Evolutionary conservation across 148 eudicot species (phyloP).

Genomic region (Camellia japonica): DNA sequence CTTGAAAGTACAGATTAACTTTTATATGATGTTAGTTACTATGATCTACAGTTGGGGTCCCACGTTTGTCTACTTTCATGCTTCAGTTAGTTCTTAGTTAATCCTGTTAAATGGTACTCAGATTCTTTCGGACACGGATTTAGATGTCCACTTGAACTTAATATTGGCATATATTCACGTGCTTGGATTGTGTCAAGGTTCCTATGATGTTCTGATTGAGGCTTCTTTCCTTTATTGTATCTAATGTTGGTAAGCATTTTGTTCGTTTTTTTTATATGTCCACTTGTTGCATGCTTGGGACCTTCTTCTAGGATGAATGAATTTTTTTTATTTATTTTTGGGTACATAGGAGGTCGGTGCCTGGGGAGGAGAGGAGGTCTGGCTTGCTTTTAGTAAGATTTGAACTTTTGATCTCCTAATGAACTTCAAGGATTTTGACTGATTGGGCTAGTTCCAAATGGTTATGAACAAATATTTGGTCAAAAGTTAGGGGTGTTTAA

Average conservation of each 20-base stretch:
- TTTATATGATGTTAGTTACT: conserved; percentile 24
- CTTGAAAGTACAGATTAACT: conserved; percentile 64
- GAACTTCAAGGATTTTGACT: no score
- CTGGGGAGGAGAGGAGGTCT: no score
- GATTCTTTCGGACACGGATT: conserved; percentile 35
- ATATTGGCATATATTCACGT: conserved; percentile 48
- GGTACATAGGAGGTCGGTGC: no score
- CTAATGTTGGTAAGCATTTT: not conserved
- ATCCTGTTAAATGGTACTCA: conserved; percentile 17
- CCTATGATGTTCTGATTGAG: not conserved
- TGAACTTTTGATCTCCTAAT: no score
- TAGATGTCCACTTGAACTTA: conserved; percentile 29
- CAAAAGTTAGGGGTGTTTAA: no score
- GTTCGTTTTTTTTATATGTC: not conserved
- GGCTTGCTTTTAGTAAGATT: no score
- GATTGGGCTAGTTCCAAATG: no score
- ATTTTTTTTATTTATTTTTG: no score
- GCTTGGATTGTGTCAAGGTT: conserved; percentile 4
- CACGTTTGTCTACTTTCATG: conserved; percentile 23
- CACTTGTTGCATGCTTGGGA: not conserved
- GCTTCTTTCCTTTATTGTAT: conserved; percentile 9
- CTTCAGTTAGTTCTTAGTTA: conserved; percentile 17
- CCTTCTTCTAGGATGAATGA: not conserved
- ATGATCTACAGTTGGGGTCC: conserved; percentile 1
- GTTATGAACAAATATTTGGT: no score